Percentiles rank a stretch among this genome's conserved stretches.
Evolutionary conservation across 176 grass and related monocot genomes (phyloP).

Genomic region (Musa beccarii): DNA sequence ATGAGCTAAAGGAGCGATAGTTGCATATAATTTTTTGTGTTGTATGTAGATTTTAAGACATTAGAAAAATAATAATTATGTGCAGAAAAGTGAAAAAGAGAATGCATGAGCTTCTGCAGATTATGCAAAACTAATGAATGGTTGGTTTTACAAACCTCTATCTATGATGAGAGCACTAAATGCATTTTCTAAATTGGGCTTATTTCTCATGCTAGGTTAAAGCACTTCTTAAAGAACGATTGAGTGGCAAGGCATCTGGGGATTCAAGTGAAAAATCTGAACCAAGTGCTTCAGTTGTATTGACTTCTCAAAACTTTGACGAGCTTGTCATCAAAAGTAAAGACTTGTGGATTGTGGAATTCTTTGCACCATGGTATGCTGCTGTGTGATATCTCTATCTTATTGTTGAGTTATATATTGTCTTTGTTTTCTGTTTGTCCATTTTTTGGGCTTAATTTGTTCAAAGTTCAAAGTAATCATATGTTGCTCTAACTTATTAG

Average conservation of each 20-base stretch:
- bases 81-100: background rate
- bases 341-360: constrained; percentile 96
- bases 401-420: background rate
- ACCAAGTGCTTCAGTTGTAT: constrained; percentile 60
- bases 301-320: constrained; percentile 86
- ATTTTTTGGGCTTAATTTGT: background rate
- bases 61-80: no score
- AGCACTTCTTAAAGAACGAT: constrained; percentile 69
- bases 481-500: no score
- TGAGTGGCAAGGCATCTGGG: constrained; percentile 60
- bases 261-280: constrained; percentile 74
- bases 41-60: no score
- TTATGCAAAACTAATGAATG: background rate
- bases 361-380: constrained; percentile 97
- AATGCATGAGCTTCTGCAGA: background rate
- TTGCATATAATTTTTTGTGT: no score
- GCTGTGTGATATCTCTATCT: background rate
- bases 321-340: constrained; percentile 84
- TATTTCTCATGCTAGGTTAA: constrained; percentile 51
- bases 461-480: background rate
- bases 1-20: no score
- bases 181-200: background rate
- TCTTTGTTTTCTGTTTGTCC: background rate
- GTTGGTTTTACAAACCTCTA: background rate
- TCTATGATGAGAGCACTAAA: background rate